Evolutionary conservation across 176 grass and related monocot genomes (phyloP).

Genomic region (Oryza officinalis): DNA sequence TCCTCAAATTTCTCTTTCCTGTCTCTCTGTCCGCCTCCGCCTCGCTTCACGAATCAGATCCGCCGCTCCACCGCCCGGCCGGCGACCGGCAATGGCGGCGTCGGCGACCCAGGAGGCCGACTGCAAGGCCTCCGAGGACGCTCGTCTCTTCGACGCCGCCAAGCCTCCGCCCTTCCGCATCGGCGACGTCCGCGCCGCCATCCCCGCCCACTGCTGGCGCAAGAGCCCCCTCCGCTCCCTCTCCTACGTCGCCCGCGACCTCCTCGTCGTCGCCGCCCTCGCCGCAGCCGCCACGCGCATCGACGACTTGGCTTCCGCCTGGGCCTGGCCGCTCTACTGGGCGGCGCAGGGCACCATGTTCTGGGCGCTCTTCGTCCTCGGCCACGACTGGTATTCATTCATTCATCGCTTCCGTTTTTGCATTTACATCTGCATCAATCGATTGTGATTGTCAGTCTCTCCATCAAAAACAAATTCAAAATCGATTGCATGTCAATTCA

Average conservation of each 20-base stretch:
- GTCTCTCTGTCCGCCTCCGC: no score
- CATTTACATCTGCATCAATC: no score
- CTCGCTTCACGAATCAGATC: no score
- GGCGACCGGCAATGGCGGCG: neutral
- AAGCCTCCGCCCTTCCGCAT: conserved; percentile 85
- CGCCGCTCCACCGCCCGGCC: no score
- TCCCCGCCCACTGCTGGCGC: conserved; percentile 76
- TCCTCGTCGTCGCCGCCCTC: conserved; percentile 32
- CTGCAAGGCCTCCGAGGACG: conserved; percentile 44
- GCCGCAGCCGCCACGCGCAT: neutral
- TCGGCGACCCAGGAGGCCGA: conserved; percentile 16
- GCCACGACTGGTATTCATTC: conserved; percentile 57
- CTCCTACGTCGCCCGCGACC: conserved; percentile 64
- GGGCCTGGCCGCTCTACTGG: conserved; percentile 67
- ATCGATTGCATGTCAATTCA: no score
- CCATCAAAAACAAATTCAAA: no score
- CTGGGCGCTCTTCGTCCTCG: conserved; percentile 95
- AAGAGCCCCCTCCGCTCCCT: conserved; percentile 66
- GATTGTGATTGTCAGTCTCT: no score
- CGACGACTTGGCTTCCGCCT: neutral
- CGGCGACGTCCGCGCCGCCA: conserved; percentile 71
- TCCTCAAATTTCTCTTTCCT: no score
- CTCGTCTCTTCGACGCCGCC: conserved; percentile 37
- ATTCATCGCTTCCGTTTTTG: no score
- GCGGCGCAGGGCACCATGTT: conserved; percentile 92